Evolutionary conservation across 2,329 filamentous ascomycete genomes (phyloP).

Genomic region (Talaromyces sp.): DNA sequence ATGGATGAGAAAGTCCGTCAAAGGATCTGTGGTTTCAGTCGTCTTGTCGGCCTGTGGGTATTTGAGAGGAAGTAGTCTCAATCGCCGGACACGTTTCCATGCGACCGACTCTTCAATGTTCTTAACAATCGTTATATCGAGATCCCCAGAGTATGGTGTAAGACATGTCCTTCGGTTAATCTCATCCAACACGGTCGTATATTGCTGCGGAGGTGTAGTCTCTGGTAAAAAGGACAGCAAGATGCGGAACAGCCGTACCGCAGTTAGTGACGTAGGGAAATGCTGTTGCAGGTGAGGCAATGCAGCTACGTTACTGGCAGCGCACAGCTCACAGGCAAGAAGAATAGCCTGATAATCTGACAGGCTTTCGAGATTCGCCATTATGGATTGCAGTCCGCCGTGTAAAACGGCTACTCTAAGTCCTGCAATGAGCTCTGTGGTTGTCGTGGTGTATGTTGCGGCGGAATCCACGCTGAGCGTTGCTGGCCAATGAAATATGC

Average conservation of each 20-base stretch:
- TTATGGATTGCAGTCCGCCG: conserved; percentile 21
- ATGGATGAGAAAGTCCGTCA: conserved; percentile 59
- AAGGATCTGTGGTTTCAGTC: conserved; percentile 45
- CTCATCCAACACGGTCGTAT: conserved; percentile 48
- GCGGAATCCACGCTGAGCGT: conserved; percentile 20
- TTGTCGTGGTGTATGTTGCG: conserved; percentile 9
- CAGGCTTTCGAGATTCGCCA: conserved; percentile 41
- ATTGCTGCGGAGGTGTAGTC: conserved; percentile 50
- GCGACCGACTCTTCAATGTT: conserved; percentile 50
- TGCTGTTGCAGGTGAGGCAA: conserved; percentile 52
- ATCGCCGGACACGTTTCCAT: conserved; percentile 50
- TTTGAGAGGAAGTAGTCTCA: conserved; percentile 51
- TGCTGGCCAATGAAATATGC: not conserved
- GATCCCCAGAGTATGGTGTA: conserved; percentile 28
- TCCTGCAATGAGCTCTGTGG: not conserved
- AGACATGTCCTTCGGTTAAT: conserved; percentile 38
- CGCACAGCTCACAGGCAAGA: conserved; percentile 56
- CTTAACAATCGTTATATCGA: conserved; percentile 49
- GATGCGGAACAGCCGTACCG: conserved; percentile 57
- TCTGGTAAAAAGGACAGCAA: conserved; percentile 62
- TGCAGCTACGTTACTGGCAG: conserved; percentile 51
- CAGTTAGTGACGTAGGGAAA: conserved; percentile 47
- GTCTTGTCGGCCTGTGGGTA: conserved; percentile 44
- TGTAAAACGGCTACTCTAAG: not conserved
- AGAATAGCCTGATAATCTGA: conserved; percentile 58